A percentile compares a stretch with the other conserved stretches of the same genome.
These are phyloP conservation scores for Fusarium devonianum DNA, from an alignment of 2,329 filamentous ascomycete genomes.

Conservation along the genomic window DNA sequence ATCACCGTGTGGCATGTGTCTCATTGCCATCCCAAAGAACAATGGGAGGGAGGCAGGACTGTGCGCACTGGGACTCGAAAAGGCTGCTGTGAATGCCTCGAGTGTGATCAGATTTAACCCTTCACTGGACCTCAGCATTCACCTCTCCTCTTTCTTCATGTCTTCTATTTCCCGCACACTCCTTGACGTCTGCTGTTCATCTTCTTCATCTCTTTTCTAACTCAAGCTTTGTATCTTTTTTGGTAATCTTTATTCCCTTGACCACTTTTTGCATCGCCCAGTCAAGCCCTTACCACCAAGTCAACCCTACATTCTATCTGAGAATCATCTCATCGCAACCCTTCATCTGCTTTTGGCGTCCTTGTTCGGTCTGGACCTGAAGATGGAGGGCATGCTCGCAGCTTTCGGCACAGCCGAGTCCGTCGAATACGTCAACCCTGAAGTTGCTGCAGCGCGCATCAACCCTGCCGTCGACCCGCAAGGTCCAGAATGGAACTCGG, in stretches of 20 bases:
- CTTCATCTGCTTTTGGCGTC: background rate
- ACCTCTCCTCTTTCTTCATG: background rate
- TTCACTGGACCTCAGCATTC: background rate
- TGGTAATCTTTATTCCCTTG: background rate
- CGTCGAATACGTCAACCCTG: background rate
- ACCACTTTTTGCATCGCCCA: slow-evolving; percentile 1
- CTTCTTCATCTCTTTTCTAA: background rate
- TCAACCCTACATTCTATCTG: background rate
- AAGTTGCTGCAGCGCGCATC: slow-evolving; percentile 16
- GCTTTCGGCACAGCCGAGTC: background rate
- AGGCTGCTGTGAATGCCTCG: slow-evolving; percentile 3
- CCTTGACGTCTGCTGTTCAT: slow-evolving; percentile 11
- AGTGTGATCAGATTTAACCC: slow-evolving; percentile 22
- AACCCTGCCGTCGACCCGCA: slow-evolving; percentile 38
- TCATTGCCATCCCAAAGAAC: slow-evolving; percentile 11
- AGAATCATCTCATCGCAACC: background rate
- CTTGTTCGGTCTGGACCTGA: background rate
- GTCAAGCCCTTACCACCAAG: background rate
- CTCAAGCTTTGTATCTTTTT: background rate
- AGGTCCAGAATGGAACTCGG: slow-evolving; percentile 30
- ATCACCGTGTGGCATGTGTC: slow-evolving; percentile 10
- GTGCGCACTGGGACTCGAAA: slow-evolving; percentile 1
- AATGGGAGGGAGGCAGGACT: slow-evolving; percentile 13
- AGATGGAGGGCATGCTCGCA: background rate
- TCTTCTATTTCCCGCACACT: slow-evolving; percentile 1